Conservation (phyloP, 441 rosid species). For the Pelargonium hybrid region DNA sequence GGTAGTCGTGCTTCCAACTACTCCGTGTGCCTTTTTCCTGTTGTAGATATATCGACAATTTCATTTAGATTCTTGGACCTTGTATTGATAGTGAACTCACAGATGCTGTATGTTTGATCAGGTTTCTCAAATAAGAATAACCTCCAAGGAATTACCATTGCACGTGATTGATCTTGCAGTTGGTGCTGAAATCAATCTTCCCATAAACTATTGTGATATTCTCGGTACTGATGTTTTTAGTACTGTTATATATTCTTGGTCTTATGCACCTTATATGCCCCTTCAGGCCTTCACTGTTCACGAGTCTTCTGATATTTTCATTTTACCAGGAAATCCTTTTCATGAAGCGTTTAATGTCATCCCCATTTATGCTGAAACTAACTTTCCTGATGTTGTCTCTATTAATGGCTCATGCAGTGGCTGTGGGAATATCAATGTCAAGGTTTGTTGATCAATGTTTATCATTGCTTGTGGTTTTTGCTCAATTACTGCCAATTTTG, state of each 20-base stretch:
- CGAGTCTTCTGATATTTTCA: slow-evolving; percentile 15
- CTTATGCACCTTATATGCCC: slow-evolving; percentile 9
- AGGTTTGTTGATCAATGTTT: slow-evolving; percentile 43
- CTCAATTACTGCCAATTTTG: slow-evolving; percentile 11
- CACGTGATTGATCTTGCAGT: slow-evolving; percentile 56
- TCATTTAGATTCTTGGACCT: slow-evolving; percentile 3
- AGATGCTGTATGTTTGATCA: slow-evolving; percentile 26
- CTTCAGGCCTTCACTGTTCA: slow-evolving; percentile 11
- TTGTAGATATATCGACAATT: slow-evolving; percentile 10
- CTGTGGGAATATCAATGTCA: slow-evolving; percentile 42
- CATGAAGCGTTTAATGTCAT: slow-evolving; percentile 57
- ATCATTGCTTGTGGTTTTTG: slow-evolving; percentile 2
- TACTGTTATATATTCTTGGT: neutral
- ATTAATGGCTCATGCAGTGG: slow-evolving; percentile 29
- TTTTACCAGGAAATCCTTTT: slow-evolving; percentile 60
- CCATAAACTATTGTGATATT: slow-evolving; percentile 56
- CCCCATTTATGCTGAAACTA: slow-evolving; percentile 48
- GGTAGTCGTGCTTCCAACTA: neutral
- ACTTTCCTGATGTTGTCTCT: slow-evolving; percentile 59
- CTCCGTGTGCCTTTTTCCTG: neutral
- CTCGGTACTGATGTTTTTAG: slow-evolving; percentile 38
- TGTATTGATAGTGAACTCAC: slow-evolving; percentile 8
- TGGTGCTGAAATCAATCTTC: slow-evolving; percentile 66
- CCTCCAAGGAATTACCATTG: slow-evolving; percentile 36
- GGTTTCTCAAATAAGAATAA: slow-evolving; percentile 84